Evolutionary conservation across 2,329 filamentous ascomycete species (phyloP), one percentile per base, ranked within the genome.

Genomic region (Fusarium bactridioides): DNA sequence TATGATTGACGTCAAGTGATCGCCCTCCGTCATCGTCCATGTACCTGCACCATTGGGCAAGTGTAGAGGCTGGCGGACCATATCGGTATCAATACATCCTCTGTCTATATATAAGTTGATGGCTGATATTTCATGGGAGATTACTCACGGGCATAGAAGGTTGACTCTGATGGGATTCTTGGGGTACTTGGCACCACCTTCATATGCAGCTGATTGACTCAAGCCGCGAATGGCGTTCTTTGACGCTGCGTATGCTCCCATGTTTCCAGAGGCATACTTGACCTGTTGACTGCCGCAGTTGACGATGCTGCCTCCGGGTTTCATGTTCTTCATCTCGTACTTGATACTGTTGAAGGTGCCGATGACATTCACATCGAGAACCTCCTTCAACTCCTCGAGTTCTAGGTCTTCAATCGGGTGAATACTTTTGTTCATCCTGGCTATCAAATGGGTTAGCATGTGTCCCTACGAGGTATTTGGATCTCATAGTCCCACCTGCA

Each of bases 231-330:
- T 63, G 16, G 72, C 79, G 48, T 80, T 79, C 65, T 80, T 80
- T n/a, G 77, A 79, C 1, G 79, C 78, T 11, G 76, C 76, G 43
- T 80, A 80, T 8, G 81, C 81, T 16, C 79, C 78, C 61, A 77
- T 74, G 21, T 77, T 78, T 13, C 74, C 76, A 2, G 78, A 80
- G 9, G 83, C 84, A 27, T 77, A 79, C 15, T 84, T 61, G 2
- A 85, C 85, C 33, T 83, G 82, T 18, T 85, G 82, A 62, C 83
- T 85, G 21, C 83, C 77, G 13, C 83, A 84, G 74, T 85, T 87
- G 63, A 87, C 83, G 31, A 88, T 86, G 68, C 84, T 85, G 0
- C 84, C 84, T 1, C 80, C 79, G 2, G 79, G 76, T 25, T 77
- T 78, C 71, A 88, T 86, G 50, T 76, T 61, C 47, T 72, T 77